Base-by-base conservation (phyloP, 305 asterid genomes). In the Fraxinus velutina region DNA sequence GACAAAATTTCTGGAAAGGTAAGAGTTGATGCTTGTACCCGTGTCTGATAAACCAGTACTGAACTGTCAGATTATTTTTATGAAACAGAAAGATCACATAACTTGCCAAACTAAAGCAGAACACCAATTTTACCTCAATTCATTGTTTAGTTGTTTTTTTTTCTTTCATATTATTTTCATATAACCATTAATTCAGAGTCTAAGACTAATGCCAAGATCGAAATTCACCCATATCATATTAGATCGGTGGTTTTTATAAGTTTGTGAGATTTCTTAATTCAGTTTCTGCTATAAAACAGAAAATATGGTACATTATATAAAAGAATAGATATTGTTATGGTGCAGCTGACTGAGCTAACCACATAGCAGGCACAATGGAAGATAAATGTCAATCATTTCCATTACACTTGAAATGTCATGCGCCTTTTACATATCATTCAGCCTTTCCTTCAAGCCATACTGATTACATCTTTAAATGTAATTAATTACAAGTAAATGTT, bases 21-120 rank as follows among this genome's bases (percentile, higher is more conserved):
- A 83, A 95, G 97, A 70, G 97, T 91, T 82, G 99, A 93, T 82
- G 99, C 99, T 92, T 95, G 99, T 47, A 95, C 95, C 83, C 88
- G 89, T 81, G 99, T 95, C 99, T 95, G 92, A 81, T 33, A 81
- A 85, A 84, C 64, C 81, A 84, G 81, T 71, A 50, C 75, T 80
- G 77, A 85, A 88, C 75, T 81, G 80, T 88, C 83, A 87, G 86
- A 86, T 89, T 77, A 79, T 83, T 29, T 50, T 71, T 81, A 72
- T 55, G 42, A 66, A 47, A 80, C 29, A 78, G 32, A 36, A 76
- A 73, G 81, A 87, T 30, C 27, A 85, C 47, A 86, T 76, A 27
- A 81, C 80, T 70, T 34, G 83, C 76, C 80, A 79, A 85, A 80
- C 2, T 57, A 44, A 78, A 78, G 33, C n/a, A 57, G 83, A 44